Conservation (phyloP, 2,329 filamentous ascomycete species). For the Curvularia sp. region DNA sequence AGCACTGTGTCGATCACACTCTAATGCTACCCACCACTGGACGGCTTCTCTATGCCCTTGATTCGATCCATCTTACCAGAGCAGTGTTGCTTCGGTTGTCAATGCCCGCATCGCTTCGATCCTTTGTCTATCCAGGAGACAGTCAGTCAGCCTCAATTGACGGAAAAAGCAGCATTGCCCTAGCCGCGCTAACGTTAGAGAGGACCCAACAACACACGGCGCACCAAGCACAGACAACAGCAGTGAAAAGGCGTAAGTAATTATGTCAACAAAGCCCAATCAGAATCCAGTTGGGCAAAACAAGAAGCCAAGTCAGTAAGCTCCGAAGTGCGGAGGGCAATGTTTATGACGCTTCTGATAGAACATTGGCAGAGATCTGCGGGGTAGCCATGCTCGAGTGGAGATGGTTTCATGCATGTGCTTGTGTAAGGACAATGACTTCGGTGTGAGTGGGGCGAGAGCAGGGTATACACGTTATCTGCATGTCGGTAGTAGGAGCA, state of each 20-base stretch:
- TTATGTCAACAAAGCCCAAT: slow-evolving; percentile 41
- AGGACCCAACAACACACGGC: slow-evolving; percentile 44
- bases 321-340: slow-evolving; percentile 40
- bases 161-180: slow-evolving; percentile 30
- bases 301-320: slow-evolving; percentile 43
- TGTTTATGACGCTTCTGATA: not conserved
- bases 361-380: slow-evolving; percentile 27
- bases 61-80: slow-evolving; percentile 49
- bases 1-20: not conserved
- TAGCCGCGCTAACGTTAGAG: slow-evolving; percentile 42
- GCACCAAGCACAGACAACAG: slow-evolving; percentile 38
- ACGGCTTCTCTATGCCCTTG: not conserved
- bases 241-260: slow-evolving; percentile 44
- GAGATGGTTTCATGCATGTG: slow-evolving; percentile 12
- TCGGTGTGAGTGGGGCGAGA: not conserved
- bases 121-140: slow-evolving; percentile 61
- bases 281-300: slow-evolving; percentile 37
- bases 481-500: slow-evolving; percentile 1
- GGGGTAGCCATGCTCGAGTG: slow-evolving; percentile 18
- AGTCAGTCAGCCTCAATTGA: not conserved
- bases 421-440: not conserved
- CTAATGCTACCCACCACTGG: slow-evolving; percentile 36
- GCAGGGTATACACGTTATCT: slow-evolving; percentile 9
- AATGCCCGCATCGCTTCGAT: slow-evolving; percentile 62
- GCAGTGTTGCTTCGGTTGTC: slow-evolving; percentile 59